Percentiles rank a stretch among this genome's conserved stretches.
Conservation (phyloP, 169 alveolate genomes). For the Eimeria falciformis region DNA sequence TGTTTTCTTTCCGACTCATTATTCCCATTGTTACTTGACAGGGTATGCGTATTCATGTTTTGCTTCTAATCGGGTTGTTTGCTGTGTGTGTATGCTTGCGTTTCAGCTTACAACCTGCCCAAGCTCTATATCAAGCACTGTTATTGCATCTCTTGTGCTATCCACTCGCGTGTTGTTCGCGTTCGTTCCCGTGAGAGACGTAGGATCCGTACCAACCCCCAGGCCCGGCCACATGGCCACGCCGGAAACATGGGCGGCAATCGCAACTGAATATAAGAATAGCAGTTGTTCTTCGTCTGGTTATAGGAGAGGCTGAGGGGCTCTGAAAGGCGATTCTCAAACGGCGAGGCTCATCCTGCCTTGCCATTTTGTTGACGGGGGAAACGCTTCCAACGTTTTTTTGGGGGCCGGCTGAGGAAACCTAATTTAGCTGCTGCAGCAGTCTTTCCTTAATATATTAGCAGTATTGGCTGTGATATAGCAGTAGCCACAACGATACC, state of each 20-base stretch:
- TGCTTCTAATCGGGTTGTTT: not conserved
- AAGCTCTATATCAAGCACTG: constrained; percentile 98
- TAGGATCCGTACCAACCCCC: constrained; percentile 78
- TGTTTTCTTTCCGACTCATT: too few species aligned
- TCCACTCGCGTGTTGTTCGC: constrained; percentile 99
- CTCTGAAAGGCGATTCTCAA: not conserved
- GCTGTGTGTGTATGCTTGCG: not conserved
- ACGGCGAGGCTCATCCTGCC: not conserved
- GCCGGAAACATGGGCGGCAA: constrained; percentile 72
- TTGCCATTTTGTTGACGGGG: not conserved
- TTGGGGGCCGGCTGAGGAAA: too few species aligned
- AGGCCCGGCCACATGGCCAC: constrained; percentile 71
- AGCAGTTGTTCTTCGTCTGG: not conserved
- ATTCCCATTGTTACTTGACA: too few species aligned
- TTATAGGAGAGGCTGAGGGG: not conserved
- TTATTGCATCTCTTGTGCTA: constrained; percentile 99
- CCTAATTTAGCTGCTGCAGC: too few species aligned
- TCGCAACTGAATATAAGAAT: constrained; percentile 39
- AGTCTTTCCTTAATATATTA: too few species aligned
- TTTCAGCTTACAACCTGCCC: constrained; percentile 93
- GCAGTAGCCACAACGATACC: too few species aligned
- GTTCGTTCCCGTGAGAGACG: constrained; percentile 83
- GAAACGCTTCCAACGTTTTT: not conserved
- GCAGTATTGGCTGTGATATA: too few species aligned
- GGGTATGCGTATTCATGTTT: too few species aligned